Percentiles rank a stretch among this genome's conserved stretches.
Evolutionary conservation across 2,329 filamentous ascomycete species (phyloP).

Genomic region (Seiridium unicorne): DNA sequence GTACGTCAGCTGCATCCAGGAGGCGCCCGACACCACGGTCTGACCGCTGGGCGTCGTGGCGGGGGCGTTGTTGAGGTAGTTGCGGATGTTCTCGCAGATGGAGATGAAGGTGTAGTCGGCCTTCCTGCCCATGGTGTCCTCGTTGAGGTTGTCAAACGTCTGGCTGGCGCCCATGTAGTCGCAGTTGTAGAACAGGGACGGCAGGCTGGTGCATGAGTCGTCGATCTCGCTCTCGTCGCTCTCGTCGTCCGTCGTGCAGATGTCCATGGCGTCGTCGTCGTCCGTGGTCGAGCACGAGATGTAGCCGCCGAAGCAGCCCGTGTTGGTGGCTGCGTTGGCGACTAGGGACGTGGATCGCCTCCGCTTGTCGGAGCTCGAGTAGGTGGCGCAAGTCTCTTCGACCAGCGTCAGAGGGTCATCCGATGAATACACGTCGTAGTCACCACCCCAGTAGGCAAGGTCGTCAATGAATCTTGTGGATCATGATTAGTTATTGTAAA

Average conservation of each 20-base stretch:
- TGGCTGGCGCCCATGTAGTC: not conserved
- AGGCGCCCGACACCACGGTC: not conserved
- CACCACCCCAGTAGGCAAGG: not conserved
- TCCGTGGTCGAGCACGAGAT: constrained; percentile 6
- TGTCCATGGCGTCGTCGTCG: constrained; percentile 30
- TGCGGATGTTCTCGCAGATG: not conserved
- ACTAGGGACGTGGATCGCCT: not conserved
- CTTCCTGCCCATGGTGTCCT: not conserved
- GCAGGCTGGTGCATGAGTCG: not conserved
- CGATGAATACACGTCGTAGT: not conserved
- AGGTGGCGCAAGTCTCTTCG: not conserved
- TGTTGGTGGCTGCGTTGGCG: not conserved
- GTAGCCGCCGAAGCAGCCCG: not conserved
- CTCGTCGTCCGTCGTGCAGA: constrained; percentile 26
- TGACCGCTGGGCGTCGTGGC: not conserved
- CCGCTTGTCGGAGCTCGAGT: not conserved
- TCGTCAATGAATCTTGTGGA: not conserved
- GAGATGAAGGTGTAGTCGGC: not conserved
- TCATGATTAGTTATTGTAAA: not conserved
- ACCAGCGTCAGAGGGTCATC: not conserved
- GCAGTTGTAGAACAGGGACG: not conserved
- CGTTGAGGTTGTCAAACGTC: not conserved
- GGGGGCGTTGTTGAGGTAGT: not conserved
- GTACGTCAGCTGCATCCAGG: not conserved
- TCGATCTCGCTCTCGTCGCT: not conserved